These are phyloP conservation scores for Bonia amplexicaulis DNA, from an alignment of 176 grass and related monocot species.

Conservation along the genomic window DNA sequence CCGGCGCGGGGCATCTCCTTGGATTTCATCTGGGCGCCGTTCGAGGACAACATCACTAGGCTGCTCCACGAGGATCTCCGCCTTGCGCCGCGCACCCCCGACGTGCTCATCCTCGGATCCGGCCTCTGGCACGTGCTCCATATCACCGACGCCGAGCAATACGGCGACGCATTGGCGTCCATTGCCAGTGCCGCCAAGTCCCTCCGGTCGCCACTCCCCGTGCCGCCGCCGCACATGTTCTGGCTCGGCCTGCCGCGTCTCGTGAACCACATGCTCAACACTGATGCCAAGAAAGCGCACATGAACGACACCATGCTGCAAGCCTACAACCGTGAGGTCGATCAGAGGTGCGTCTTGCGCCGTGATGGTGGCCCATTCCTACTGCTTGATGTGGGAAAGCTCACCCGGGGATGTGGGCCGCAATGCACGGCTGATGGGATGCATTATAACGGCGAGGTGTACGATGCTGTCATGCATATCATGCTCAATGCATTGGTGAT, in stretches of 20 bases:
- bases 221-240: conserved; percentile 72
- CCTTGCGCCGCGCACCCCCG: conserved; percentile 42
- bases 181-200: conserved; percentile 26
- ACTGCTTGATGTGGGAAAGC: conserved; percentile 65
- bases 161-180: conserved; percentile 44
- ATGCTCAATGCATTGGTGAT: conserved; percentile 83
- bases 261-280: conserved; percentile 74
- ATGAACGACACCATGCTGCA: conserved; percentile 66
- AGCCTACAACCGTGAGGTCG: conserved; percentile 57
- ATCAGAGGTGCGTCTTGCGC: conserved; percentile 40
- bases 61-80: conserved; percentile 60
- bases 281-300: conserved; percentile 65
- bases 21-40: conserved; percentile 93
- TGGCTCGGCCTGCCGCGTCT: conserved; percentile 76
- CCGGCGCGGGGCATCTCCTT: conserved; percentile 55
- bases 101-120: conserved; percentile 81
- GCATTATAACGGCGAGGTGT: conserved; percentile 68
- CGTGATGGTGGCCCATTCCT: conserved; percentile 40
- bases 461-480: conserved; percentile 75
- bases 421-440: conserved; percentile 75
- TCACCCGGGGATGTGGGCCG: conserved; percentile 56
- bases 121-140: conserved; percentile 98
- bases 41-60: conserved; percentile 71
- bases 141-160: conserved; percentile 42
- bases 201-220: conserved; percentile 18